These are phyloP conservation scores for Argentina anserina DNA, from an alignment of 306 rosid genomes.

Conservation along the genomic window DNA sequence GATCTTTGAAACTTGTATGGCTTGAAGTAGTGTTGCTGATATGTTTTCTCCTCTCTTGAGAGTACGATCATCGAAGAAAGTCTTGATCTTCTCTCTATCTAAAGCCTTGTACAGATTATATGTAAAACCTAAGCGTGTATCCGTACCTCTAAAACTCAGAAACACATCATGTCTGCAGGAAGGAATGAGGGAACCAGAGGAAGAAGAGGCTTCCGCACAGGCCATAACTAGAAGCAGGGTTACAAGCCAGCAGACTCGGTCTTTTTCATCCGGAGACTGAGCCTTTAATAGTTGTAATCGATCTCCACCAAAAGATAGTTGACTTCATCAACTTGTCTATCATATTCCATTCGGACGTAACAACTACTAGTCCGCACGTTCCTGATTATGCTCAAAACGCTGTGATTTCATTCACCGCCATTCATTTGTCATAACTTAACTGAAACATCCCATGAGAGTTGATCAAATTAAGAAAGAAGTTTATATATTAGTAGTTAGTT, in stretches of 20 bases:
- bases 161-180: not conserved
- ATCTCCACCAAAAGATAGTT: not conserved
- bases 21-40: not conserved
- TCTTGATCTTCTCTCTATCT: not conserved
- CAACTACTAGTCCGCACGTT: not conserved
- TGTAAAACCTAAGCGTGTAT: not conserved
- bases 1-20: not conserved
- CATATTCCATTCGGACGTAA: no score
- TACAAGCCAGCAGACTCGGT: not conserved
- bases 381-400: not conserved
- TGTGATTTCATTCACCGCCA: not conserved
- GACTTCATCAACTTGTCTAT: not conserved
- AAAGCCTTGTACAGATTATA: not conserved
- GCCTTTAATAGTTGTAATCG: not conserved
- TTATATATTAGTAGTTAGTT: no score
- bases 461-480: no score
- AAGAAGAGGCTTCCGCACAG: not conserved
- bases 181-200: not conserved
- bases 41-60: not conserved
- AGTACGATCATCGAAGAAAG: not conserved
- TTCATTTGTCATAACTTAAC: no score
- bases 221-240: not conserved
- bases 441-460: no score
- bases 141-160: not conserved
- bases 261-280: not conserved